A percentile compares a stretch with the other conserved stretches of the same genome.
Conservation (phyloP, 805 yeast genomes). For the Cyberlindnera veronae region DNA sequence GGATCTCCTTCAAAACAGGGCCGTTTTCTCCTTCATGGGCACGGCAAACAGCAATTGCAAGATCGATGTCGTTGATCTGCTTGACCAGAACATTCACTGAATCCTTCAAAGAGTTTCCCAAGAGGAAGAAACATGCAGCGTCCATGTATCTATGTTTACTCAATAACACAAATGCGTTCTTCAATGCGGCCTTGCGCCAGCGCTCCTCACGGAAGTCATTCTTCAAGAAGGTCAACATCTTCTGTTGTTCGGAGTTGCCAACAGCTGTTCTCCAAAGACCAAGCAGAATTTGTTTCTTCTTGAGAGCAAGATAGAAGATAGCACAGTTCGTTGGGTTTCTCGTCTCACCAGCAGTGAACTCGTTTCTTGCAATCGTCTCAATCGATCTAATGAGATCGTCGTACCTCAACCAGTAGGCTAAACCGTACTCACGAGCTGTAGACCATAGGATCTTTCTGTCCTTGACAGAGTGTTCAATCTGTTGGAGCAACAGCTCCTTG, state of each 20-base stretch:
- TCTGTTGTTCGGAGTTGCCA: slow-evolving; percentile 77
- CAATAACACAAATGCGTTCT: slow-evolving; percentile 86
- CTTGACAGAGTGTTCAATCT: slow-evolving; percentile 42
- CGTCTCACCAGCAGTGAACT: slow-evolving; percentile 50
- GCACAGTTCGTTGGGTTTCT: slow-evolving; percentile 76
- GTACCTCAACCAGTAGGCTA: slow-evolving; percentile 66
- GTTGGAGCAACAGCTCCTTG: slow-evolving; percentile 58
- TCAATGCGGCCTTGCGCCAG: slow-evolving; percentile 86
- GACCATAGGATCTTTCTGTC: slow-evolving; percentile 53
- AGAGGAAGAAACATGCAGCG: slow-evolving; percentile 84
- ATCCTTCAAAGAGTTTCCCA: slow-evolving; percentile 74
- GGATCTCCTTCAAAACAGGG: slow-evolving; percentile 44
- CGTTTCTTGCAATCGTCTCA: slow-evolving; percentile 71
- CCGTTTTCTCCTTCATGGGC: slow-evolving; percentile 65
- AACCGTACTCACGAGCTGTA: slow-evolving; percentile 53
- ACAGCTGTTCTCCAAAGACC: slow-evolving; percentile 81
- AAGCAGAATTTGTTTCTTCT: slow-evolving; percentile 68
- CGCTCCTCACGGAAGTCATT: slow-evolving; percentile 73
- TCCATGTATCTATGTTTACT: slow-evolving; percentile 85
- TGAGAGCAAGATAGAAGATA: slow-evolving; percentile 72
- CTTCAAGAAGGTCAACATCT: slow-evolving; percentile 71
- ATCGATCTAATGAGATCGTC: slow-evolving; percentile 46
- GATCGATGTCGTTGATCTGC: slow-evolving; percentile 61
- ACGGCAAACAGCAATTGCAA: slow-evolving; percentile 81
- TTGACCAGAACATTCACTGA: slow-evolving; percentile 69